Evolutionary conservation across 306 rosid species (phyloP).

Genomic region (Oemleria cerasiformis): DNA sequence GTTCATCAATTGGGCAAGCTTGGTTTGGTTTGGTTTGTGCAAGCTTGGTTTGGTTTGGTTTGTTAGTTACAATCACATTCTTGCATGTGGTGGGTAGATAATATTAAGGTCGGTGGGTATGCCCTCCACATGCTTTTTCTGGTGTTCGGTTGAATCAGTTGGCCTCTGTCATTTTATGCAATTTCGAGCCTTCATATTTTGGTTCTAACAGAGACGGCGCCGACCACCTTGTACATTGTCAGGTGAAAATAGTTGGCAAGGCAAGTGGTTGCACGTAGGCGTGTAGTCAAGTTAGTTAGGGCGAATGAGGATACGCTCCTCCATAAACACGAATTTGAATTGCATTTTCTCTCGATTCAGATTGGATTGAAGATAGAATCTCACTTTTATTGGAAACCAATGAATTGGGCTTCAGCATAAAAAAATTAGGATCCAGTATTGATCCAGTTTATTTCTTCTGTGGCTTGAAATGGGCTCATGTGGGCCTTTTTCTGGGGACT

Average conservation of each 20-base stretch:
- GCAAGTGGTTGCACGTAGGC: too few relatives aligned
- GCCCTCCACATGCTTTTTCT: slow-evolving; percentile 28
- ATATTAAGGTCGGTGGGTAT: slow-evolving; percentile 22
- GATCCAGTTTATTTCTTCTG: neutral
- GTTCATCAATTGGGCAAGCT: neutral
- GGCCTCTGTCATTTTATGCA: neutral
- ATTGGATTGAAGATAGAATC: too few relatives aligned
- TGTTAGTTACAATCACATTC: slow-evolving; percentile 18
- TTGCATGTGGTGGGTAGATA: slow-evolving; percentile 19
- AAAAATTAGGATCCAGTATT: neutral
- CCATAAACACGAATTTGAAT: too few relatives aligned
- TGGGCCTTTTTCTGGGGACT: neutral
- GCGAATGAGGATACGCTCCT: too few relatives aligned
- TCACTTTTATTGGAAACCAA: neutral
- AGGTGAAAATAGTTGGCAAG: neutral
- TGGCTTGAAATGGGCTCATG: neutral
- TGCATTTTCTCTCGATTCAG: too few relatives aligned
- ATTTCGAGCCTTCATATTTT: neutral
- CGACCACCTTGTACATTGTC: neutral
- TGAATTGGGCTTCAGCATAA: neutral
- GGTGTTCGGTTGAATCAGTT: slow-evolving; percentile 16
- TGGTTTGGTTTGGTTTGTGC: neutral
- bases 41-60: neutral
- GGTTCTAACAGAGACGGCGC: neutral
- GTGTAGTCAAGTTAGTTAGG: too few relatives aligned